Base-by-base conservation (phyloP, 176 grass and related monocot species). In the Aegilops longissima region DNA sequence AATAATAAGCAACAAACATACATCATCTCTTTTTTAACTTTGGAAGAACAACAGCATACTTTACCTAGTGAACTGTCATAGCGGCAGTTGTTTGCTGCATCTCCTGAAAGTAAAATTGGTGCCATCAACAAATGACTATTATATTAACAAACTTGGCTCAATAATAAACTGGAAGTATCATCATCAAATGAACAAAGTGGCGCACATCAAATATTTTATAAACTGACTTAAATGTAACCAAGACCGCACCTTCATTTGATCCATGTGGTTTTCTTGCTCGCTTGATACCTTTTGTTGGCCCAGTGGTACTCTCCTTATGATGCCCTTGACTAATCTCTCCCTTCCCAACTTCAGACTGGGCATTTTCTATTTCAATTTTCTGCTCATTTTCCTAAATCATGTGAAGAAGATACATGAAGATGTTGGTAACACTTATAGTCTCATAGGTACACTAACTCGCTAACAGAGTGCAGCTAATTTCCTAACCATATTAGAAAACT, bases 61-160 rank as follows among this genome's bases (percentile, higher is more conserved):
- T 85, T 84, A 98, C 96, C 94, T 91, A 98, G 73, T 35, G 96
- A 98, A 86, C 52, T 98, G 72, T 98, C 96, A 45, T 95, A 95
- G 21, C 93, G 93, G 72, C 93, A 94, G 76, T 89, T 87, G 83
- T 85, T 90, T 66, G 80, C 18, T 1, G 80, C 65, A 70, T 83
- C 87, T 82, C 92, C 92, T 97, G 88, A 82, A 94, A 94, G 77
- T 31, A 92, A 82, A 66, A 78, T 70, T 70, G 63, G 82, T 77
- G 34, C 76, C 9, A 29, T 31, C 81, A 83, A 77, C 38, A 80
- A 27, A 84, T 79, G 61, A 16, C 6, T 17, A 83, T 38, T 61
- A 66, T 80, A 88, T 17, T 4, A 44, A 33, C 12, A 6, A 66
- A 45, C 73, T 51, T 30, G 29, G 10, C 65, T 70, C 12, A 80